Evolutionary conservation across 179 eudicot species (phyloP).

Genomic region (Camellia oleifera): DNA sequence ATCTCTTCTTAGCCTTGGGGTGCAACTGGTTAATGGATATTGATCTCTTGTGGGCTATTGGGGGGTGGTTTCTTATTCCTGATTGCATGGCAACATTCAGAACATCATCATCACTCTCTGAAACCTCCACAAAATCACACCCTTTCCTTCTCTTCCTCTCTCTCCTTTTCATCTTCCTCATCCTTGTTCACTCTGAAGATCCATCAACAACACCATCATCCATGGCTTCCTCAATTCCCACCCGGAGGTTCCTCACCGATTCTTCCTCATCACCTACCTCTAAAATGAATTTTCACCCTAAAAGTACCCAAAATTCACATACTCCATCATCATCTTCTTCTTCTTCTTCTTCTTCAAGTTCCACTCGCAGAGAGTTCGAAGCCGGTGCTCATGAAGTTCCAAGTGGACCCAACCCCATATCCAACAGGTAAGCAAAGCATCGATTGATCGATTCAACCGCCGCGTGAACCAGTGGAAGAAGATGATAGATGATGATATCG

Average conservation of each 20-base stretch:
- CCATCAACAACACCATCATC: slow-evolving; percentile 22
- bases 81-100: slow-evolving; percentile 64
- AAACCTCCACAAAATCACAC: slow-evolving; percentile 32
- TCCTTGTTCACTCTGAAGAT: slow-evolving; percentile 35
- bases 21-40: slow-evolving; percentile 65
- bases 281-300: slow-evolving; percentile 22
- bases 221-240: slow-evolving; percentile 3
- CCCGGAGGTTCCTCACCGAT: neutral
- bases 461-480: neutral
- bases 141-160: slow-evolving; percentile 31
- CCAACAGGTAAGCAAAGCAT: slow-evolving; percentile 36
- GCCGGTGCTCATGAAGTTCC: slow-evolving; percentile 80
- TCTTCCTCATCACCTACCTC: slow-evolving; percentile 13
- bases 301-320: slow-evolving; percentile 7
- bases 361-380: slow-evolving; percentile 35
- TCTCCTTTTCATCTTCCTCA: slow-evolving; percentile 37
- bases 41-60: slow-evolving; percentile 63
- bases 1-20: slow-evolving; percentile 18
- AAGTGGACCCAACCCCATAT: slow-evolving; percentile 87
- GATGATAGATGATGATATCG: slow-evolving; percentile 1
- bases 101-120: slow-evolving; percentile 11
- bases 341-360: neutral
- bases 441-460: neutral
- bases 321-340: slow-evolving; percentile 8
- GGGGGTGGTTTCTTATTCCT: slow-evolving; percentile 55